Conservation (phyloP, 371 early-diverging fungal genomes). For the Haplosporangium sp. region DNA sequence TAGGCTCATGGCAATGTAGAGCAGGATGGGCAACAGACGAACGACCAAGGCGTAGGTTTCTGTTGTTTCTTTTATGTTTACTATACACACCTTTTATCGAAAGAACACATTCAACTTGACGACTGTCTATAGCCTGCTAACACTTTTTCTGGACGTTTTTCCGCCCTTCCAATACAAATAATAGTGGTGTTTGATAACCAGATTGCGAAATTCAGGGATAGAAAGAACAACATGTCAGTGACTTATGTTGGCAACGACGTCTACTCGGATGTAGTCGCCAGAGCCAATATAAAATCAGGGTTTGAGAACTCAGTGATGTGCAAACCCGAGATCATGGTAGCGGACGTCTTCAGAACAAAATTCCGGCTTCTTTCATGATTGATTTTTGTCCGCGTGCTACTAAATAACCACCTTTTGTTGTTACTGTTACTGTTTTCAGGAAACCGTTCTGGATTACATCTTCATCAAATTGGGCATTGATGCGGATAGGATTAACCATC, state of each 20-base stretch:
- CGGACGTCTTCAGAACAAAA: background rate
- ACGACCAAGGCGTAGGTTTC: conserved; percentile 66
- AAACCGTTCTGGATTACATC: conserved; percentile 85
- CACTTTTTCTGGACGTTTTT: background rate
- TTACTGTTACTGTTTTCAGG: conserved; percentile 59
- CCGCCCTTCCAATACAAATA: background rate
- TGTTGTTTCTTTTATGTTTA: background rate
- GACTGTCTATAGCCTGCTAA: background rate
- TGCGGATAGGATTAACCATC: conserved; percentile 73
- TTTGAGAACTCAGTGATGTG: conserved; percentile 81
- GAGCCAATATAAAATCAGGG: conserved; percentile 75
- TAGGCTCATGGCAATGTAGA: conserved; percentile 82
- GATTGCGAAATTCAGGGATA: conserved; percentile 84
- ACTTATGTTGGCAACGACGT: conserved; percentile 84
- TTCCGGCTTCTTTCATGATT: background rate
- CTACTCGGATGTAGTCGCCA: conserved; percentile 74
- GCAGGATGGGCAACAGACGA: conserved; percentile 86
- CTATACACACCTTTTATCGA: too few species aligned
- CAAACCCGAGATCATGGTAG: conserved; percentile 75
- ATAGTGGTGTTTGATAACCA: conserved; percentile 85
- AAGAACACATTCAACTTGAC: background rate
- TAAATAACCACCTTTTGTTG: conserved; percentile 2
- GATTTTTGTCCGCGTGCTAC: background rate
- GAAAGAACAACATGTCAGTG: conserved; percentile 66
- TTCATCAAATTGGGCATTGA: conserved; percentile 84